Evolutionary conservation across 306 rosid species (phyloP).

Genomic region (Quercus glauca): DNA sequence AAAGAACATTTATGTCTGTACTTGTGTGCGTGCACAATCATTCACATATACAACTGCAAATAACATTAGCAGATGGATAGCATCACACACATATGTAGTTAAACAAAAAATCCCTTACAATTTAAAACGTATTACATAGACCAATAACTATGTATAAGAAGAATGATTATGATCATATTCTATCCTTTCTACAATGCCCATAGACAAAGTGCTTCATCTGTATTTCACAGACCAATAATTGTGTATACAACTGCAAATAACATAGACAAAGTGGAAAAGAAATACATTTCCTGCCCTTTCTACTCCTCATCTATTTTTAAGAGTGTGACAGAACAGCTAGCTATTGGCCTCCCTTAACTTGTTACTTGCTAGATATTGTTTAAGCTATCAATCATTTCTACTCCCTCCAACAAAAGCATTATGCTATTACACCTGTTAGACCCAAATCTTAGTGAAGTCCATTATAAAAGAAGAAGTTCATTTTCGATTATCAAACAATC

Average conservation of each 20-base stretch:
- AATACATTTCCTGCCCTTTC: neutral
- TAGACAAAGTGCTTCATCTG: too few relatives aligned
- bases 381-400: neutral
- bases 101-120: too few relatives aligned
- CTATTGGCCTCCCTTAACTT: neutral
- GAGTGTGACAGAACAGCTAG: neutral
- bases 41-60: neutral
- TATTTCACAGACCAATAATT: too few relatives aligned
- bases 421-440: neutral
- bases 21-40: neutral
- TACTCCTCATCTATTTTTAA: neutral
- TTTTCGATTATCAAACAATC: neutral
- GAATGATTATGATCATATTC: too few relatives aligned
- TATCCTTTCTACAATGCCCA: too few relatives aligned
- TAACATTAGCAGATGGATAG: neutral
- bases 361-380: neutral
- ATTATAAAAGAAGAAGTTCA: too few relatives aligned
- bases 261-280: neutral
- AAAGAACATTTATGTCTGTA: slow-evolving; percentile 13
- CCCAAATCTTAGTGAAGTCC: too few relatives aligned
- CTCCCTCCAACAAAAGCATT: neutral
- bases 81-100: too few relatives aligned
- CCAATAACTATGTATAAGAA: too few relatives aligned
- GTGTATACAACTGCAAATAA: too few relatives aligned
- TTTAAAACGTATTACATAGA: too few relatives aligned